Evolutionary conservation across 352 stramenopile genomes (phyloP).

Genomic region (Pythium insidiosum): DNA sequence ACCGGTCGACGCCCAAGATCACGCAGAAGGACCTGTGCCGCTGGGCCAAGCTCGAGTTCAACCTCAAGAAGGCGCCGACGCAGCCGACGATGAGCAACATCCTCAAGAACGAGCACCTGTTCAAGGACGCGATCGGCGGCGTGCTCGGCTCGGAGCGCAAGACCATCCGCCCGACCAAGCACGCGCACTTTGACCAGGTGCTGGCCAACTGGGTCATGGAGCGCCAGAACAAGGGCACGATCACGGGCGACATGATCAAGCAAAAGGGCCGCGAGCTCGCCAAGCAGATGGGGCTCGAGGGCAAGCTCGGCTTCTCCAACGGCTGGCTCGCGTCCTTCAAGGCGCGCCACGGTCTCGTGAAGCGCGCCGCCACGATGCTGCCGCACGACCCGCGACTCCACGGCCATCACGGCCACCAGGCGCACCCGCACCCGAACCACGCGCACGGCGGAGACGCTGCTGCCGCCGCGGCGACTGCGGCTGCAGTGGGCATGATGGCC

Average conservation of each 20-base stretch:
- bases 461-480: conserved; percentile 12
- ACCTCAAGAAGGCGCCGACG: conserved; percentile 72
- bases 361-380: conserved; percentile 30
- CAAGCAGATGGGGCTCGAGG: conserved; percentile 78
- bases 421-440: conserved; percentile 1
- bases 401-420: neutral
- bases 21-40: conserved; percentile 84
- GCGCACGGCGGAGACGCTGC: neutral
- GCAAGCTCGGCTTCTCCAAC: conserved; percentile 82
- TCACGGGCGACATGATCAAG: conserved; percentile 88
- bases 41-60: conserved; percentile 87
- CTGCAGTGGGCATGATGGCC: conserved; percentile 32
- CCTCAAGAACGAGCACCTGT: conserved; percentile 83
- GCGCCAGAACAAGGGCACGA: conserved; percentile 82
- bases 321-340: conserved; percentile 84
- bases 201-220: conserved; percentile 87
- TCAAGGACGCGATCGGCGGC: conserved; percentile 78
- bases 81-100: conserved; percentile 80
- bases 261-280: conserved; percentile 71
- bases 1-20: conserved; percentile 80
- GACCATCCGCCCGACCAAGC: conserved; percentile 71
- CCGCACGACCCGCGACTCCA: conserved; percentile 19
- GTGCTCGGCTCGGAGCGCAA: conserved; percentile 73
- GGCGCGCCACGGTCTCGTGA: conserved; percentile 74
- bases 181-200: conserved; percentile 78